Percentiles rank a stretch among this genome's conserved stretches.
phyloP scores from a whole-genome alignment of 2,329 filamentous ascomycete genomes.

The Samsoniella hepiali region DNA sequence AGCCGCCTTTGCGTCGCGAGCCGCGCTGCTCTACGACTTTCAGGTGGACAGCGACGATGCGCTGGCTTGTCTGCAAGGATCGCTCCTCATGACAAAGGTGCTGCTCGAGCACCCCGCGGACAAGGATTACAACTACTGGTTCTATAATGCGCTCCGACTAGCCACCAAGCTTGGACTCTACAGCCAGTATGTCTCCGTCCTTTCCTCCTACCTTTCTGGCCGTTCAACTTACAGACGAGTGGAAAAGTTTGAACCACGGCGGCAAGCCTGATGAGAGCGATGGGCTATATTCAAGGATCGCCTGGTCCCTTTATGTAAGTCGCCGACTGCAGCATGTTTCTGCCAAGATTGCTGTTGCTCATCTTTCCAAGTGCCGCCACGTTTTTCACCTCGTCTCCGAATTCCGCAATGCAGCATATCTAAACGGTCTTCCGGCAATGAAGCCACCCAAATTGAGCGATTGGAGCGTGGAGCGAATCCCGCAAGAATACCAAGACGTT shows the following conservation, averaged over 20 bases:
- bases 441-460: neutral
- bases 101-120: slow-evolving; percentile 2
- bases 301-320: slow-evolving; percentile 13
- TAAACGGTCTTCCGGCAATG: neutral
- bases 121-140: slow-evolving; percentile 15
- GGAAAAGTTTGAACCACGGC: neutral
- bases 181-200: neutral
- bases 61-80: neutral
- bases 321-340: neutral
- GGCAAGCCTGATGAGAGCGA: neutral
- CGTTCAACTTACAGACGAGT: neutral
- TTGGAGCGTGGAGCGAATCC: neutral
- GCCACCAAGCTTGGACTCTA: slow-evolving; percentile 10
- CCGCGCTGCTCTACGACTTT: slow-evolving; percentile 2
- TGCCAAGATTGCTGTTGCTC: neutral
- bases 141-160: slow-evolving; percentile 8
- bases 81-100: slow-evolving; percentile 1
- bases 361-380: neutral
- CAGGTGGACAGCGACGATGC: neutral
- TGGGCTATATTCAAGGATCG: neutral
- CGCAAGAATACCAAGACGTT: neutral
- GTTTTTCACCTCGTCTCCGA: slow-evolving; percentile 2
- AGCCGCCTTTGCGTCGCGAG: neutral
- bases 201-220: neutral
- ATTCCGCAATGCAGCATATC: neutral